A percentile compares a stretch with the other conserved stretches of the same genome.
These are phyloP conservation scores for Cladosporium sp. DNA, from an alignment of 2,329 filamentous ascomycete genomes.

Conservation along the genomic window DNA sequence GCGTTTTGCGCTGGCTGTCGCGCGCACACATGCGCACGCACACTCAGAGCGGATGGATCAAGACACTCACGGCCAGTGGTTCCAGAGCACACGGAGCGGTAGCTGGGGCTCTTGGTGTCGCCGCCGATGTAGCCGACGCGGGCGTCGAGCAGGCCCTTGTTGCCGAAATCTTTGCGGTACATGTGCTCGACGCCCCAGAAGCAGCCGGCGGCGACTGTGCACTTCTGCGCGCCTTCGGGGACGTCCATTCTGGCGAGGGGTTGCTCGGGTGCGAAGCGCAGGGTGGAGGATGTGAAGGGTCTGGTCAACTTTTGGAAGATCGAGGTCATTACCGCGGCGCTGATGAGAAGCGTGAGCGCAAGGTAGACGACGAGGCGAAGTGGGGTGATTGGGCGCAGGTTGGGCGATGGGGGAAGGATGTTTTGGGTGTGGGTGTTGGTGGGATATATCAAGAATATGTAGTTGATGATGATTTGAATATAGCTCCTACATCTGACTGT, in stretches of 20 bases:
- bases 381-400: not conserved
- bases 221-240: conserved; percentile 70
- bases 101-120: conserved; percentile 67
- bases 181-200: conserved; percentile 99
- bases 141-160: conserved; percentile 82
- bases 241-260: conserved; percentile 45
- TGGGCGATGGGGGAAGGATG: too few relatives aligned
- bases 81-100: conserved; percentile 78
- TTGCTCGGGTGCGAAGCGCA: conserved; percentile 51
- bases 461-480: too few relatives aligned
- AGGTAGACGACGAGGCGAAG: conserved; percentile 34
- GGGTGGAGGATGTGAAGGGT: conserved; percentile 53
- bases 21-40: not conserved
- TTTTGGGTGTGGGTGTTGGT: too few relatives aligned
- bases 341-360: conserved; percentile 28
- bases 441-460: too few relatives aligned
- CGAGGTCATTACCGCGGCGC: conserved; percentile 49
- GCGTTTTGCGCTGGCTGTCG: too few relatives aligned
- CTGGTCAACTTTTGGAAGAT: conserved; percentile 62
- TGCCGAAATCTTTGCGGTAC: conserved; percentile 80
- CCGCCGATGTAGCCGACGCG: conserved; percentile 93
- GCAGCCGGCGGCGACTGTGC: conserved; percentile 88
- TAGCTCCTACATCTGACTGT: too few relatives aligned
- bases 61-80: conserved; percentile 73
- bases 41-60: not conserved